phyloP scores from a whole-genome alignment of 2,329 filamentous ascomycete species.

The Epichloe baconii region DNA sequence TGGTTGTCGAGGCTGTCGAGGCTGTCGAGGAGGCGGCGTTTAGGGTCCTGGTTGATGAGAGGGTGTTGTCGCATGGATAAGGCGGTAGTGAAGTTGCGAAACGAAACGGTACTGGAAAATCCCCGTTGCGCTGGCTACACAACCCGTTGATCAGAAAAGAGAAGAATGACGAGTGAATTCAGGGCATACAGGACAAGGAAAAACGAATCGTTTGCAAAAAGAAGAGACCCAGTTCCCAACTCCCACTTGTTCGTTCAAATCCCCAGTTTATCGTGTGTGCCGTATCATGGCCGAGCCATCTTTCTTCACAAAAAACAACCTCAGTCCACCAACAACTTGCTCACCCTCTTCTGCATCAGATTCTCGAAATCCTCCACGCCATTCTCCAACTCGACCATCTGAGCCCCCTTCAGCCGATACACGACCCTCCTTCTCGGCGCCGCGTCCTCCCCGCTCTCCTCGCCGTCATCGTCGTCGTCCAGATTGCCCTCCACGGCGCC shows the following conservation, averaged over 20 bases:
- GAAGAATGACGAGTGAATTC: too few relatives aligned
- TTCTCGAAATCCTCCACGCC: slow-evolving; percentile 56
- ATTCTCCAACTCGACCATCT: slow-evolving; percentile 38
- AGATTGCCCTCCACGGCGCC: slow-evolving; percentile 42
- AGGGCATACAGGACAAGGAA: too few relatives aligned
- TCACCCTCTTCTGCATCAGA: slow-evolving; percentile 45
- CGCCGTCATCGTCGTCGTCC: slow-evolving; percentile 24
- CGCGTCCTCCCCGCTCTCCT: slow-evolving; percentile 25
- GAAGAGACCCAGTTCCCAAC: too few relatives aligned
- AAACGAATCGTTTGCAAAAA: too few relatives aligned
- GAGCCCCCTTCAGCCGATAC: slow-evolving; percentile 46
- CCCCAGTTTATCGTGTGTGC: too few relatives aligned
- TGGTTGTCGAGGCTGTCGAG: slow-evolving; percentile 46
- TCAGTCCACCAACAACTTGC: slow-evolving; percentile 22
- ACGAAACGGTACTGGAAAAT: too few relatives aligned
- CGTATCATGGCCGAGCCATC: too few relatives aligned
- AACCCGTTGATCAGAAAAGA: too few relatives aligned
- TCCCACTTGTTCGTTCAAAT: too few relatives aligned
- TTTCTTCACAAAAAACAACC: not conserved
- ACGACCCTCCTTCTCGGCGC: slow-evolving; percentile 37
- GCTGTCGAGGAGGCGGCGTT: slow-evolving; percentile 29
- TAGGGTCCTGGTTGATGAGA: slow-evolving; percentile 29
- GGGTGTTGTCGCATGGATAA: slow-evolving; percentile 9
- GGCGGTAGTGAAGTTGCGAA: too few relatives aligned
- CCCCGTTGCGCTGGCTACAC: too few relatives aligned